These are phyloP conservation scores for Picea engelmannii DNA, from an alignment of 83 land plant genomes.

Conservation along the genomic window DNA sequence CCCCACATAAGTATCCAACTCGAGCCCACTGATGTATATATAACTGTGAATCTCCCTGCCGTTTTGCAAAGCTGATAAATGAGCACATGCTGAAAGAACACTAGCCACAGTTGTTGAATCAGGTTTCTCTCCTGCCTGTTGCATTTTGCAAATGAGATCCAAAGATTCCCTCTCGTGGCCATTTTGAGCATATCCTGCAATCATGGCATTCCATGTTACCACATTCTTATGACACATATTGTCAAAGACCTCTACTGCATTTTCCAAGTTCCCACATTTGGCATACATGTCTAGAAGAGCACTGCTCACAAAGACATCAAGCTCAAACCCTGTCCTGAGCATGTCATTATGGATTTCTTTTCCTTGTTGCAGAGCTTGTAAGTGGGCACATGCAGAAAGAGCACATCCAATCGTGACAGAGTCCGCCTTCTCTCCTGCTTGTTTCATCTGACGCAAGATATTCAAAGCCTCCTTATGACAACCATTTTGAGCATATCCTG, in stretches of 20 bases:
- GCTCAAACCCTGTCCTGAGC: conserved; percentile 37
- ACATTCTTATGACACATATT: conserved; percentile 55
- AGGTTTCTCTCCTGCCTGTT: not conserved
- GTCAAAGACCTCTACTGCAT: conserved; percentile 60
- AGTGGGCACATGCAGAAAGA: conserved; percentile 21
- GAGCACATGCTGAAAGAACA: conserved; percentile 74
- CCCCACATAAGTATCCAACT: conserved; percentile 49
- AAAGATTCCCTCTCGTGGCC: conserved; percentile 2
- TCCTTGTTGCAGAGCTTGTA: conserved; percentile 42
- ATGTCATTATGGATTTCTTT: conserved; percentile 60
- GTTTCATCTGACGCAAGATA: conserved; percentile 21
- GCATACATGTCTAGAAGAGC: conserved; percentile 42
- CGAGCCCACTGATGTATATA: conserved; percentile 37
- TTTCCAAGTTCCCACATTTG: conserved; percentile 37
- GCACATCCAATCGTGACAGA: too few species aligned
- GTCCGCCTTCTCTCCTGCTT: too few species aligned
- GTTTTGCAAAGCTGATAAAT: conserved; percentile 43
- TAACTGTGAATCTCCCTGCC: conserved; percentile 64
- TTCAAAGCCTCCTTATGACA: conserved; percentile 31
- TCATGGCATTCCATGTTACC: conserved; percentile 65
- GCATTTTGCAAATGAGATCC: conserved; percentile 11
- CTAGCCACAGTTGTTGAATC: conserved; percentile 53
- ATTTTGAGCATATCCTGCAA: conserved; percentile 43
- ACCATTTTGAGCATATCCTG: conserved; percentile 51
- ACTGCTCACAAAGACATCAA: conserved; percentile 41